Evolutionary conservation across 1,284 basidiomycete genomes (phyloP), one percentile per base, ranked within the genome.

Genomic region (Ustilago xerochloae): DNA sequence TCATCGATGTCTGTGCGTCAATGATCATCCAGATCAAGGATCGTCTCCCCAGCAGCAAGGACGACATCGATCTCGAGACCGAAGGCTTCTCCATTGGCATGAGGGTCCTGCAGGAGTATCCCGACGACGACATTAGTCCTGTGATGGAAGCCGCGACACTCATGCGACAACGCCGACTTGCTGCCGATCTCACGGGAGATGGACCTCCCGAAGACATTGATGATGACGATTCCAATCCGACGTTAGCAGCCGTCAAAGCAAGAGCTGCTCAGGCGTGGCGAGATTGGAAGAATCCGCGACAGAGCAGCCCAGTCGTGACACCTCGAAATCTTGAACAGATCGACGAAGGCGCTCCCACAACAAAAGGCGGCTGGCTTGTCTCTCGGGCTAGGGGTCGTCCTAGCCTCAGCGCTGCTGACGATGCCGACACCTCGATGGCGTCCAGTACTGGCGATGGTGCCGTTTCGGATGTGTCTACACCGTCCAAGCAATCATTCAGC

Each of bases 1-100:
- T 84, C 13, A 75, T 83, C 46, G 81, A 83, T 43, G 54, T 84
- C 4, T 80, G 78, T 49, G 80, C 79, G 24, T 77, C 81, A 10
- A 76, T 84, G 63, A 63, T 84, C 8, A 48, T 81, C 29, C 49
- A 71, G 2, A 52, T 78, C 12, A 67, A 79, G 41, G 56, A 58
- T 22, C 51, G 32, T 13, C 15, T 69, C 22, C 73, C 69, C 0
- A 57, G 59, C 33, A 55, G 56, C 13, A 43, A 50, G 1, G 50
- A 66, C 7, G 64, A 48, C 18, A 45, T 61, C n/a, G 57, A 71
- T 20, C 35, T 67, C 16, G 67, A 70, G 22, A 41, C 63, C 6
- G 81, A 82, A 49, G 74, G 61, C n/a, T 83, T 82, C 53, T 58
- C 72, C 4, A 18, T 41, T 8, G 66, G 61, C 6, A 80, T 82